Evolutionary conservation across 495 filamentous ascomycete species (phyloP), one percentile per base, ranked within the genome.

Genomic region (Penicillium fimorum): DNA sequence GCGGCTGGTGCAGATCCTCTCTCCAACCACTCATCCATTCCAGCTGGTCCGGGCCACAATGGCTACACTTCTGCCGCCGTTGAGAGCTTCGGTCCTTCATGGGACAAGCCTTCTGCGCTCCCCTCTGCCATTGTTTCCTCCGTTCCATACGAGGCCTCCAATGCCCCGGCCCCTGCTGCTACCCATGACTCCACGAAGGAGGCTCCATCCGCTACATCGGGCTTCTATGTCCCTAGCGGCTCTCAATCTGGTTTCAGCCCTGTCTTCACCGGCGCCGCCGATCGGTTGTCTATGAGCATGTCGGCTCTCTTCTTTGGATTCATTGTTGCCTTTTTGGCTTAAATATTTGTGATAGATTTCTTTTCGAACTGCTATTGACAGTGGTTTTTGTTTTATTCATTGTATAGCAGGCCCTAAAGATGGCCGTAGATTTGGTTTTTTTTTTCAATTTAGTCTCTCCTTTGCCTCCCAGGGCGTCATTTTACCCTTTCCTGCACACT

Each of bases 181-280:
- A 62, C 62, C 17, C 47, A 10, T 50, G 37, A 17, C 24, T 59
- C 59, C 5, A 42, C 51, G 2, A 22, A 33, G 5, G 1, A 15
- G 6, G 32, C 32, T 17, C 12, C 52, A 5, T 41, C 25, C 1
- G 25, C 51, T 1, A 29, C 59, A 17, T 45, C 58, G 22, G 52
- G 48, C 0, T 45, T 41, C 55, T 29, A 40, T 25, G 30, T 47
- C 46, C 40, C 47, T 1, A 60, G 53, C 17, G 48, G 24, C 15
- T 57, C 70, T 3, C 60, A 62, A 15, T 56, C 52, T 17, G 64
- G 63, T 17, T 32, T 43, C 13, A 57, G 47, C 40, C 59, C 70
- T 8, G 48, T 69, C 15, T 73, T 71, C 50, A 75, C 72, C 9
- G 67, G 66, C 10, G 61, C 57, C 24, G 72, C 65, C 3, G 59